Evolutionary conservation across 1,284 basidiomycete genomes (phyloP), one percentile per base, ranked within the genome.

Genomic region (Ustilago crameri): DNA sequence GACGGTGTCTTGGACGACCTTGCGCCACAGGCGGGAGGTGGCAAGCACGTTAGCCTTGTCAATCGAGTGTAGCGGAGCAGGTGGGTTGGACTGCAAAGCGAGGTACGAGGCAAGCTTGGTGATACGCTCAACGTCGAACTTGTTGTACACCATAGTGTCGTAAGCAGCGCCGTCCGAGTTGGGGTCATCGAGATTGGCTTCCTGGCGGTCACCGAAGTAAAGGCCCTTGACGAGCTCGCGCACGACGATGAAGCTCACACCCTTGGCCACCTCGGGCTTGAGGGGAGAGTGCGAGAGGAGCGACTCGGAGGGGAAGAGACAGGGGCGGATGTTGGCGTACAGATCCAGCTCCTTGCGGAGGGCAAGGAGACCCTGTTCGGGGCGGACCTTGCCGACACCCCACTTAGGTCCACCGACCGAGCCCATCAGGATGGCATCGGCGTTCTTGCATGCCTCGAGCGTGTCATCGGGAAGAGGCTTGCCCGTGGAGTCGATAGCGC

Each of bases 11-110:
- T 74, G 76, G 15, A 82, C 81, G 20, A 82, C 80, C 83, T 90
- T 93, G 60, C 96, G 87, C 96, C 96, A 99, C 46, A 99, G 86
- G 47, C 96, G 87, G 40, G 93, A 95, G 78, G 90, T 93, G 38
- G 96, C 96, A 51, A 99, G 89, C 27, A 99, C 96, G 84, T 99
- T 99, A 58, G 96, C 96, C 86, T 99, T 99, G 87, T 99, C 96
- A 84, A 99, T 88, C 3, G 93, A 95, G 84, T 94, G 92, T 64
- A 99, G 90, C 45, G 89, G 87, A 46, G 95, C 87, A 18, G 95
- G 93, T 3, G 96, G 96, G 82, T 91, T 88, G 15, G 53, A 89
- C 86, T 51, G 87, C 54, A 94, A 85, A 1, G 96, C 95, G 72
- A 98, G 92, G 85, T 93, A 91, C 35, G 92, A 94, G 9, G 95